Evolutionary conservation across 169 alveolate genomes (phyloP), one percentile per base, ranked within the genome.

Genomic region (Cryptosporidium felis): DNA sequence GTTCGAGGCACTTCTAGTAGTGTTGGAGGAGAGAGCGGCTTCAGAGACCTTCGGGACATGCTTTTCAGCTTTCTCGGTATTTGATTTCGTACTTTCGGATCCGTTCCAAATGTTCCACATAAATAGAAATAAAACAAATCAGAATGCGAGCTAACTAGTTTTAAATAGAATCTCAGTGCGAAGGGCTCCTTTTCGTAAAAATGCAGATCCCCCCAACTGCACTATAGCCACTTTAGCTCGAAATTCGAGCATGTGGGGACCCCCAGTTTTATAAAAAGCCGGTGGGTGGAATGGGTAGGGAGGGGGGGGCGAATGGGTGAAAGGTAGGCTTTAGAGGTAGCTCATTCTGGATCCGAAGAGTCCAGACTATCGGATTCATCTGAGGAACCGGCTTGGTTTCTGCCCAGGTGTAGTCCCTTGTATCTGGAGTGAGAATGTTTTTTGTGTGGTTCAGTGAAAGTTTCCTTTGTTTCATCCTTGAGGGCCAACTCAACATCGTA

Each of bases 341-440:
- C n/a, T n/a, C n/a, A n/a, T n/a, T n/a, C 63, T 30, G 49, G 34
- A 12, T 65, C 81, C 3, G 38, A 21, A 4, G 38, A 47, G 34
- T 74, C 85, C n/a, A n/a, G n/a, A n/a, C n/a, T n/a, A n/a, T n/a
- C n/a, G n/a, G n/a, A n/a, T n/a, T n/a, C n/a, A n/a, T n/a, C n/a
- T n/a, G n/a, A n/a, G 26, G 85, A 74, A 28, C 21, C 40, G 36
- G 16, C 36, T 14, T 60, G 59, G 36, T 18, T 45, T 12, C 85
- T 74, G 38, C 38, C 56, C 14, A 74, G 28, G 28, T 74, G 85
- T 18, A 74, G 26, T 40, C 85, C 85, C 42, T 42, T 74, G 12
- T 74, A 74, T 45, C 56, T 74, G 12, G 81, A 65, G 21, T 45
- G 59, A 23, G 44, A 30, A 18, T 26, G n/a, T n/a, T 23, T 28